These are phyloP conservation scores for Dothistroma septosporum DNA, from an alignment of 2,329 filamentous ascomycete genomes.

Conservation along the genomic window DNA sequence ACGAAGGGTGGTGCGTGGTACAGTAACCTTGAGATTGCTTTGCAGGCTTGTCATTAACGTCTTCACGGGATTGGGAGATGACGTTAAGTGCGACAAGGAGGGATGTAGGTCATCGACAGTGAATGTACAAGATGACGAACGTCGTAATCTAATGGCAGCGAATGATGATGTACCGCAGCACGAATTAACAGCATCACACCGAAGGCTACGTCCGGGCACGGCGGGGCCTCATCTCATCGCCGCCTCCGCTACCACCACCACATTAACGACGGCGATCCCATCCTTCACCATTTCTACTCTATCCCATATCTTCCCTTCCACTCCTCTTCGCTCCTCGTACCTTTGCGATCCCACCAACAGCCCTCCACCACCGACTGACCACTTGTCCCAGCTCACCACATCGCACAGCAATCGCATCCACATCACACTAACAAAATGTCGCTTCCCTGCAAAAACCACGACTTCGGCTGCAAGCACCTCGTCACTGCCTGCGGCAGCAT, in stretches of 20 bases:
- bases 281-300: not conserved
- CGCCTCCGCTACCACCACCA: not conserved
- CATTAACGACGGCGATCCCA: not conserved
- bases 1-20: conserved; percentile 19
- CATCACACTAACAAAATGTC: too few species aligned
- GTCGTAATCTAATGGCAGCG: not conserved
- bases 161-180: not conserved
- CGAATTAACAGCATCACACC: not conserved
- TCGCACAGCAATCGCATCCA: not conserved
- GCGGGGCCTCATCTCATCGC: not conserved
- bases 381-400: too few species aligned
- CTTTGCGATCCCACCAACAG: not conserved
- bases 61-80: too few species aligned
- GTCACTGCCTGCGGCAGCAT: too few species aligned
- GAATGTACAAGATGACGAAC: not conserved
- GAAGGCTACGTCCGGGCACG: too few species aligned
- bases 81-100: too few species aligned
- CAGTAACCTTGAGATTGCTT: conserved; percentile 10
- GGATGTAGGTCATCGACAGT: too few species aligned
- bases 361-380: not conserved
- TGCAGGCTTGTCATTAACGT: not conserved
- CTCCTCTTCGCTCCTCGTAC: not conserved
- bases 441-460: too few species aligned
- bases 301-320: not conserved
- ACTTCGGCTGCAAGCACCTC: too few species aligned